Evolutionary conservation across 1,284 basidiomycete species (phyloP), one percentile per base, ranked within the genome.

Genomic region (Bjerkandera adusta): DNA sequence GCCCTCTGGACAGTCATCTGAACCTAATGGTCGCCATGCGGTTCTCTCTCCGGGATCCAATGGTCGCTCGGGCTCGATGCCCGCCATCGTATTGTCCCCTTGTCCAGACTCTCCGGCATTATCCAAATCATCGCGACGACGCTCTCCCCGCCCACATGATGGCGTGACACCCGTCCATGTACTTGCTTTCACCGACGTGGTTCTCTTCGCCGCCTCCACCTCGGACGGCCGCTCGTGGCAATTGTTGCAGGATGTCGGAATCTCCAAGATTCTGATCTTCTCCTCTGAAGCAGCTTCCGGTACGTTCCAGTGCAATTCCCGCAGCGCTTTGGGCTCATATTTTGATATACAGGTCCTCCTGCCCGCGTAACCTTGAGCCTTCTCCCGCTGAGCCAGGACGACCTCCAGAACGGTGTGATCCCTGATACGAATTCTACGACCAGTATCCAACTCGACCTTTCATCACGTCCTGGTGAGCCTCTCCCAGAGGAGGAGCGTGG

Each of bases 111-210:
- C 37, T 18, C 15, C 32, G 2, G 45, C 13, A 6, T 21, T 30
- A 42, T 25, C 3, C 34, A 27, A 29, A 1, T 21, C 4, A 5
- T n/a, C 8, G 8, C 42, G n/a, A 12, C 30, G 29, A 39, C 27
- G 16, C 10, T 20, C 38, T 16, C 29, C 27, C n/a, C 34, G 7
- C 8, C n/a, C 11, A 37, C 36, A 29, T 5, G n/a, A n/a, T 10
- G 13, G 4, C 11, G 16, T 24, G 3, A 42, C 16, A 10, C 21
- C 49, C 25, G 61, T 79, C 2, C 76, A 80, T 55, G 72, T 74
- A 35, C 75, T 88, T 45, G 71, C 90, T 6, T 89, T 91, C 61
- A 79, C 79, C 30, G 88, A 91, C 67, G 55, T 89, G 29, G 61
- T 89, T 18, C 55, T 50, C 24, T 58, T 89, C 16, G 71, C 41